Evolutionary conservation across 1,284 basidiomycete species (phyloP).

Genomic region (Cutaneotrichosporon mucoides): DNA sequence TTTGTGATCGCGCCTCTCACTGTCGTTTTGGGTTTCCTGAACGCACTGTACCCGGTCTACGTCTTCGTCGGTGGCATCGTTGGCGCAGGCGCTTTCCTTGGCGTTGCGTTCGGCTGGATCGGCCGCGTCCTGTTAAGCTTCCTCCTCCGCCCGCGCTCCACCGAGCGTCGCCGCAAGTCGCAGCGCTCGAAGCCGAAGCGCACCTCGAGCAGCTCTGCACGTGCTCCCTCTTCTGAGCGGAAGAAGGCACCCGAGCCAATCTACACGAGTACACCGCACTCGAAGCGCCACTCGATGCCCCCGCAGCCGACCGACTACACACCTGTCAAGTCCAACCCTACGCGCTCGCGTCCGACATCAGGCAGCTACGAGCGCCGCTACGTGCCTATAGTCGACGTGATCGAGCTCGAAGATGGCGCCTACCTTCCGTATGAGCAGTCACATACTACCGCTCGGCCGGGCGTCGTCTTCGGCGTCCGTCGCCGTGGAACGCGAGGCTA

Average conservation of each 20-base stretch:
- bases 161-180: conserved; percentile 5
- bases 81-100: conserved; percentile 34
- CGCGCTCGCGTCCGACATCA: not conserved
- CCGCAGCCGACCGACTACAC: not conserved
- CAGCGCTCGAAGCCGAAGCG: not conserved
- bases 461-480: conserved; percentile 26
- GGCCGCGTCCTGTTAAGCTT: conserved; percentile 27
- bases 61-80: conserved; percentile 41
- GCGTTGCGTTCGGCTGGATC: conserved; percentile 35
- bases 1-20: conserved; percentile 35
- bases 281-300: not conserved
- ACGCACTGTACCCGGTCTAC: conserved; percentile 37
- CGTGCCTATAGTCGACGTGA: conserved; percentile 17
- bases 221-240: too few relatives aligned
- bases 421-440: conserved; percentile 2
- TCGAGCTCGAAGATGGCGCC: conserved; percentile 11
- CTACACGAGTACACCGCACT: not conserved
- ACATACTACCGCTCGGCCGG: conserved; percentile 20
- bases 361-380: conserved; percentile 13
- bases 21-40: conserved; percentile 22
- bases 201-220: too few relatives aligned
- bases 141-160: conserved; percentile 9
- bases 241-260: too few relatives aligned
- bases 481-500: conserved; percentile 10
- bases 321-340: not conserved